These are phyloP conservation scores for Collybia sp. DNA, from an alignment of 768 basidiomycete species.

Conservation along the genomic window DNA sequence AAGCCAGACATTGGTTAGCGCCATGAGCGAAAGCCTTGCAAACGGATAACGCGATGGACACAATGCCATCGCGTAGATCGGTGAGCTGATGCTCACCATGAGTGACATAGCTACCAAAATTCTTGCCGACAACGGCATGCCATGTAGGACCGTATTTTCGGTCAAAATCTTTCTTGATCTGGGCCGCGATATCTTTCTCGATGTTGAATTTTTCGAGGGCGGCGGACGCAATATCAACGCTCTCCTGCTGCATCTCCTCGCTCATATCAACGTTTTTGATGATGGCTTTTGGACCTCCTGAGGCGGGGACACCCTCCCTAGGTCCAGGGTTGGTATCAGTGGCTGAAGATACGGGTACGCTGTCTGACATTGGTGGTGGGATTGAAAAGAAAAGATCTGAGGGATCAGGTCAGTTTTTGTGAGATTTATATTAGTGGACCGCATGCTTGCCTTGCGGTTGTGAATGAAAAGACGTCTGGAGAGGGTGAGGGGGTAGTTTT, in stretches of 20 bases:
- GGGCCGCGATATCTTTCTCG: conserved; percentile 97
- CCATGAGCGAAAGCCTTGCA: no score
- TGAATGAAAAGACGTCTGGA: conserved; percentile 4
- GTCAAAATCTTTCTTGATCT: conserved; percentile 99
- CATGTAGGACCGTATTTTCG: conserved; percentile 88
- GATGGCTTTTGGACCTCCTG: conserved; percentile 67
- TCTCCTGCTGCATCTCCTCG: conserved; percentile 95
- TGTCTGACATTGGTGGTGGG: conserved; percentile 50
- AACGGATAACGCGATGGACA: conserved; percentile 1
- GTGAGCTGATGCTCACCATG: conserved; percentile 61
- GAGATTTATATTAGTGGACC: conserved; percentile 3
- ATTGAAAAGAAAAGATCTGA: conserved; percentile 4
- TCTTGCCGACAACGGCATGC: conserved; percentile 99
- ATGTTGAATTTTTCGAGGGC: conserved; percentile 90
- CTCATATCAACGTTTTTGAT: conserved; percentile 97
- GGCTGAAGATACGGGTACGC: conserved; percentile 52
- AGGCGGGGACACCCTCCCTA: conserved; percentile 30
- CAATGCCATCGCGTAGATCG: conserved; percentile 16
- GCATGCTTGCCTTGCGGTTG: conserved; percentile 8
- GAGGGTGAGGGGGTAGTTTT: not conserved
- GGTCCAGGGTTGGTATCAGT: conserved; percentile 44
- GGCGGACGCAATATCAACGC: conserved; percentile 79
- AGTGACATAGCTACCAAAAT: conserved; percentile 97
- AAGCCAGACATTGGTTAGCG: no score
- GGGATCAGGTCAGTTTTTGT: conserved; percentile 9